Evolutionary conservation across 2,329 filamentous ascomycete genomes (phyloP), one percentile per base, ranked within the genome.

Genomic region (Polychaeton citri): DNA sequence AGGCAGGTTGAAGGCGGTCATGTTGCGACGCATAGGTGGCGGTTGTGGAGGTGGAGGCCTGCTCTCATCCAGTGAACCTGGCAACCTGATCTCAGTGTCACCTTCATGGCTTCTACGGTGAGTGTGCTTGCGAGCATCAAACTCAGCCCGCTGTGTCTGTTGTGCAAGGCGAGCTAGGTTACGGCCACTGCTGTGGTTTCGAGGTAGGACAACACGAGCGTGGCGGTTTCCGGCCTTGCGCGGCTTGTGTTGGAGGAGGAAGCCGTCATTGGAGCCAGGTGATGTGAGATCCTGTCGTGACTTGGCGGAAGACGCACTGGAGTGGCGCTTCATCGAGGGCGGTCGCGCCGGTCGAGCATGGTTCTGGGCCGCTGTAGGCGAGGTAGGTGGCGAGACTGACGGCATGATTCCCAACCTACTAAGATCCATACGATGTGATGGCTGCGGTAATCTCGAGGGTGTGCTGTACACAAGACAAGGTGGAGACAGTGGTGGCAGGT

Each of bases 1-100:
- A 31, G 50, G 50, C 19, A 56, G 39, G 24, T 56, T 49, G 21
- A 41, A 44, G 2, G 49, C 46, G 2, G 53, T 56, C 47, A 53
- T 37, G 20, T 55, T 56, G 21, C 53, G 41, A 32, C 47, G 41
- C 39, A 56, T 50, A 4, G 42, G 37, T 17, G 52, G 52, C 20
- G 41, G 38, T 26, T 20, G 13, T 15, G 16, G 9, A 26, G 16
- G 18, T 28, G n/a, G 4, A 30, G 38, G n/a, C 32, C 34, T 32
- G 30, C 42, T 42, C 36, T 51, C 50, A 24, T 55, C 52, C 34
- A 56, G 38, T 33, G 50, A 53, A 13, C 53, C 52, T 1, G 53
- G 53, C 31, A 56, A 33, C 1, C 53, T 44, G 26, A 56, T 56
- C 41, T 55, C 53, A 15, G 52, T 55, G 37, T 56, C 53, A 26